Base-by-base conservation (phyloP, 2,329 filamentous ascomycete genomes). In the Calonectria honghensis region DNA sequence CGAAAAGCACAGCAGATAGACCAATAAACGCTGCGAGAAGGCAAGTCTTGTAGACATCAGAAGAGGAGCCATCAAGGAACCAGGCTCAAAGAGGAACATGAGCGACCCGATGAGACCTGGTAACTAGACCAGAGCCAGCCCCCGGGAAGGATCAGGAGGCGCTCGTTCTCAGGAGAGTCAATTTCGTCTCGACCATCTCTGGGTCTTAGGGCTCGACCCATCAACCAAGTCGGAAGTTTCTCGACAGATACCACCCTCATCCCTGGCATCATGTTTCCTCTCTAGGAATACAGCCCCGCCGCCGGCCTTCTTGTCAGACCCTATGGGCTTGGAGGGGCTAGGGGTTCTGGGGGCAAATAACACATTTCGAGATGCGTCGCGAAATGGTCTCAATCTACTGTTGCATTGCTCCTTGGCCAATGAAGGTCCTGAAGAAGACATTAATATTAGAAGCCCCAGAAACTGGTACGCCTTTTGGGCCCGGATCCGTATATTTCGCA, bases 31-130 rank as follows among this genome's bases (percentile, higher is more conserved):
- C n/a, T 65, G 45, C 39, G 59, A 72, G 65, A 73, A 76, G 73
- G 72, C 73, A 75, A 74, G 74, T 79, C 54, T 54, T 37, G 68
- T 68, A 70, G 73, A 70, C 70, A 70, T 72, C 64, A 32, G 50
- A 73, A 73, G 67, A 73, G 68, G 68, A 71, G 50, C 79, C 73
- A 57, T 70, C 48, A 70, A 78, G 73, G 77, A 74, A 72, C 79
- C 76, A 80, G 63, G 67, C 79, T 80, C 73, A 74, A 81, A 79
- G 27, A 61, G 78, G 79, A 79, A 79, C 57, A 77, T 79, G 77
- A 78, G 76, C 70, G 75, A 78, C 79, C 78, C 77, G 78, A 74
- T 75, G 72, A 76, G 74, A 69, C 63, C 67, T 71, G 52, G 48
- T 37, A 66, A 69, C 63, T 68, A 64, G 65, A 48, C 31, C 29